Percentiles rank a stretch among this genome's conserved stretches.
These are phyloP conservation scores for Nephelium lappaceum DNA, from an alignment of 345 rosid genomes.

Conservation along the genomic window DNA sequence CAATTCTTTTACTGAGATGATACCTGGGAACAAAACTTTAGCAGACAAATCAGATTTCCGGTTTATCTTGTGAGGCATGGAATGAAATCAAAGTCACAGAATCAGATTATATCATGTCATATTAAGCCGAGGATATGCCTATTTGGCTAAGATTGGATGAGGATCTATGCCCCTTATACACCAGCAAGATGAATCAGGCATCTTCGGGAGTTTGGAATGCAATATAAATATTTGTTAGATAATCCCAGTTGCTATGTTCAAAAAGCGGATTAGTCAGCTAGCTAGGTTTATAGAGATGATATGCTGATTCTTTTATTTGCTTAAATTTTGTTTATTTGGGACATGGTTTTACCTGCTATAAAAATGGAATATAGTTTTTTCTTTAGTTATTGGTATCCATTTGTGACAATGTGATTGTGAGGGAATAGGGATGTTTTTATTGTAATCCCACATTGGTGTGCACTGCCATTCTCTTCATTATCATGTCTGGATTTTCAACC, in stretches of 20 bases:
- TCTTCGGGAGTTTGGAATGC: background rate
- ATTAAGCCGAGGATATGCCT: background rate
- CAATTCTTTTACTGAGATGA: conserved; percentile 13
- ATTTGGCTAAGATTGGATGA: background rate
- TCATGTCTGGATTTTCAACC: background rate
- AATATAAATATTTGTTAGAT: background rate
- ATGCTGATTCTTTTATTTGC: conserved; percentile 10
- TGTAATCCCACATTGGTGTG: background rate
- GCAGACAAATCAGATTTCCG: conserved; percentile 1
- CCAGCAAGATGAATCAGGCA: background rate
- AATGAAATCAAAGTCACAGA: conserved; percentile 3
- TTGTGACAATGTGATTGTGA: background rate
- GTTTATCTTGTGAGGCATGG: conserved; percentile 14
- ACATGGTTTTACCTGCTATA: background rate
- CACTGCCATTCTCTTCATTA: background rate
- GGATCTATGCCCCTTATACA: background rate
- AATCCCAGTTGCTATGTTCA: background rate
- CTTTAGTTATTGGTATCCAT: background rate
- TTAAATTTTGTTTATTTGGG: background rate
- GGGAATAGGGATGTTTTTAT: background rate
- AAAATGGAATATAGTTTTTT: conserved; percentile 6
- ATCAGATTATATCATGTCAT: background rate
- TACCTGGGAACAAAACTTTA: conserved; percentile 17
- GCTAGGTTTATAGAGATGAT: background rate
- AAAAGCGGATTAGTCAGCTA: background rate